Percentiles rank a stretch among this genome's conserved stretches.
Conservation (phyloP, 2,329 filamentous ascomycete genomes). For the Cladosporium sp. region DNA sequence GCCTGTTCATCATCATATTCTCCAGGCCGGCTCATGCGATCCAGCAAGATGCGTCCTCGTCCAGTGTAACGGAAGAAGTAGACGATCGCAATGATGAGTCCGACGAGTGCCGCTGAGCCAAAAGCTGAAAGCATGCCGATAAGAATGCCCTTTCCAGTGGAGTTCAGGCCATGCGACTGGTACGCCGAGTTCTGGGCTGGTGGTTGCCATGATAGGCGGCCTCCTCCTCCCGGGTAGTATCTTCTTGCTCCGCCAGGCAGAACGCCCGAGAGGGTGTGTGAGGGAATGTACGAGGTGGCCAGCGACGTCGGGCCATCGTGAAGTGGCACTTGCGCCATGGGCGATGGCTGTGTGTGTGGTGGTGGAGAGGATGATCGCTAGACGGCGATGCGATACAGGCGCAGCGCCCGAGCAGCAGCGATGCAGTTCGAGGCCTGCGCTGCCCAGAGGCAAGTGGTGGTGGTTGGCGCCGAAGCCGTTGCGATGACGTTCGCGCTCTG, state of each 20-base stretch:
- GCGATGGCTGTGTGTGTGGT: conserved; percentile 13
- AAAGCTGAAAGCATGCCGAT: conserved; percentile 94
- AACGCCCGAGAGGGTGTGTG: conserved; percentile 7
- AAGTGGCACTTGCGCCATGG: conserved; percentile 26
- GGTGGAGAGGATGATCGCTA: not conserved
- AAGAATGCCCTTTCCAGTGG: conserved; percentile 68
- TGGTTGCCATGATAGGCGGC: conserved; percentile 7
- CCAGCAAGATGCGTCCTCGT: conserved; percentile 84
- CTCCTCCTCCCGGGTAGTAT: not conserved
- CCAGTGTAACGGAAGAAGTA: conserved; percentile 93
- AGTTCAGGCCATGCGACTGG: conserved; percentile 22
- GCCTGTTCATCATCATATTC: conserved; percentile 98
- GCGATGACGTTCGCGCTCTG: conserved; percentile 5
- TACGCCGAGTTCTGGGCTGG: not conserved
- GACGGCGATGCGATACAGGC: not conserved
- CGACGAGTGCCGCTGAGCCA: conserved; percentile 81
- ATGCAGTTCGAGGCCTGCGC: not conserved
- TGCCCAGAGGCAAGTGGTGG: not conserved
- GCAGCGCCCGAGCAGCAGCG: not conserved
- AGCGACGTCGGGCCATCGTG: conserved; percentile 18
- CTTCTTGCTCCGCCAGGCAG: not conserved
- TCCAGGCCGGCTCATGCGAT: conserved; percentile 86
- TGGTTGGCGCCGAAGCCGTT: conserved; percentile 6
- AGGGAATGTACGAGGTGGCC: conserved; percentile 17
- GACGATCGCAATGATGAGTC: conserved; percentile 72